Base-by-base conservation (phyloP, 768 basidiomycete species). In the Scleroderma bovista region DNA sequence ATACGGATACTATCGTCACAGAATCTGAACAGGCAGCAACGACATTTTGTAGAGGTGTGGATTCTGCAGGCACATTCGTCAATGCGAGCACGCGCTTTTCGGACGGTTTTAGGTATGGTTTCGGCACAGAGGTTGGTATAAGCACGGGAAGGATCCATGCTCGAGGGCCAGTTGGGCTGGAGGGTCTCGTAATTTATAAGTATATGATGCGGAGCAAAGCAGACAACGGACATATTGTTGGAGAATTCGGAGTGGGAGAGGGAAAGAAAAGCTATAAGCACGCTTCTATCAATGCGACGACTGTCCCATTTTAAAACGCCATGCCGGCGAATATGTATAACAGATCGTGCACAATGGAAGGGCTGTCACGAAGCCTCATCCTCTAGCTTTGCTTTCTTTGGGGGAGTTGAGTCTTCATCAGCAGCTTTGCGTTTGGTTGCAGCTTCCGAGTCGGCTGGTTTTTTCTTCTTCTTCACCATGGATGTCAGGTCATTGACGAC, bases 121-220 rank as follows among this genome's bases (percentile, higher is more conserved):
- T 96, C 57, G 96, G 96, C 2, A 94, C 96, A 5, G 96, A 98
- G 69, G 95, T 99, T 0, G 96, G 96, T 9, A 96, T 99, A 60
- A 89, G 88, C 65, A 99, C 96, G 0, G 94, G 95, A 1, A 84
- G 89, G 62, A 95, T 96, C 49, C 96, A 99, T 62, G 94, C 96
- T 15, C 77, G 95, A 37, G 96, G 96, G 3, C 96, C 96, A 0
- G 95, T 98, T 1, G 95, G 95, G 0, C 74, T 97, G 46, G 91
- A 97, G 56, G 93, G 93, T 2, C 73, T 96, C 55, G 88, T 93
- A 36, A 96, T 85, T 51, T 98, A 99, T 76, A 98, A 98, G 72
- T 99, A 97, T 68, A 82, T 93, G 74, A 69, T 98, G 71, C 74
- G 79, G 68, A 93, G 93, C 68, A 81, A 73, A 57, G 83, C 72